Percentiles rank a stretch among this genome's conserved stretches.
These are phyloP conservation scores for Lasiodiplodia sp. DNA, from an alignment of 2,329 filamentous ascomycete genomes.

Conservation along the genomic window DNA sequence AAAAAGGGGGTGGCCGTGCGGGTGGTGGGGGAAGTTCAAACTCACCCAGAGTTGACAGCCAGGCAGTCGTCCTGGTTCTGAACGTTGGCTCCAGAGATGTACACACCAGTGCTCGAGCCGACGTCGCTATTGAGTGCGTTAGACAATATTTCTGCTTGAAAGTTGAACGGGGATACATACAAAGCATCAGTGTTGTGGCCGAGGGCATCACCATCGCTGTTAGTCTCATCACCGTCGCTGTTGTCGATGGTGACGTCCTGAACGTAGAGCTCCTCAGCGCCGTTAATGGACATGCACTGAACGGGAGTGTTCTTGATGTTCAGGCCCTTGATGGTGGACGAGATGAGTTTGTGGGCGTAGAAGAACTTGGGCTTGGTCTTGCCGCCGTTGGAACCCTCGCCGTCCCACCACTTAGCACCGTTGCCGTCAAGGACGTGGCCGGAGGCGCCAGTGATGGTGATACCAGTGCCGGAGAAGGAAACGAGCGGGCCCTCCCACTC, in stretches of 20 bases:
- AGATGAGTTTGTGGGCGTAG: conserved; percentile 60
- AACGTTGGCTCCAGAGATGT: conserved; percentile 60
- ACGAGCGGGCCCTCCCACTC: conserved; percentile 72
- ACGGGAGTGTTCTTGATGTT: conserved; percentile 59
- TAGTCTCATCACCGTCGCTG: conserved; percentile 57
- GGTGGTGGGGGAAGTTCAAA: conserved; percentile 42
- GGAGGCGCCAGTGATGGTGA: conserved; percentile 63
- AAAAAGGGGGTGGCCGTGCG: conserved; percentile 33
- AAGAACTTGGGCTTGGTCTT: conserved; percentile 61
- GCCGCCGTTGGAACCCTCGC: conserved; percentile 57
- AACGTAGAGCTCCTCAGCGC: conserved; percentile 50
- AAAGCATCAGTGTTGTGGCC: conserved; percentile 61
- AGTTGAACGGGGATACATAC: conserved; percentile 40
- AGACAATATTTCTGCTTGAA: background rate
- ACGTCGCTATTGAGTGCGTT: conserved; percentile 49
- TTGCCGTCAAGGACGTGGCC: conserved; percentile 66
- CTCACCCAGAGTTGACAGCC: conserved; percentile 62
- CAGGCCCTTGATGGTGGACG: conserved; percentile 57
- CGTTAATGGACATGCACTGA: conserved; percentile 58
- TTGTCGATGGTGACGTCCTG: conserved; percentile 64
- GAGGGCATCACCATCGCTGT: conserved; percentile 35
- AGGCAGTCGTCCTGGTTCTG: conserved; percentile 69
- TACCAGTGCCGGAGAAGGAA: conserved; percentile 60
- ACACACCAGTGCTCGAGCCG: conserved; percentile 56
- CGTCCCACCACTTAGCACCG: conserved; percentile 60